Evolutionary conservation across 2,329 filamentous ascomycete species (phyloP).

Genomic region (Berkeleyomyces rouxiae): DNA sequence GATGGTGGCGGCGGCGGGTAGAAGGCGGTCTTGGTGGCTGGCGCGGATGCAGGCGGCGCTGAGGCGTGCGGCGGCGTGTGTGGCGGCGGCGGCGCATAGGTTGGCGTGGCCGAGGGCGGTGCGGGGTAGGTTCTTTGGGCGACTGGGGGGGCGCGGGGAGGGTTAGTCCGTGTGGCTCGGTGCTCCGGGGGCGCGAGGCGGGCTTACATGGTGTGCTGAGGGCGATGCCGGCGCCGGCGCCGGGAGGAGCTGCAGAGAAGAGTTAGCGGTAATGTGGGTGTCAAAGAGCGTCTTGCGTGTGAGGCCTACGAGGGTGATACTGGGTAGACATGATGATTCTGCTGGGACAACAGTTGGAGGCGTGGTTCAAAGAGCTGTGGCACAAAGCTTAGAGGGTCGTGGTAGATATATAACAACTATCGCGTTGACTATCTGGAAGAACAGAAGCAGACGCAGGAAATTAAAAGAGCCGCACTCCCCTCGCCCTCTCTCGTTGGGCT

Average conservation of each 20-base stretch:
- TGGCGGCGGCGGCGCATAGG: conserved; percentile 13
- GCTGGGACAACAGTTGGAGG: neutral
- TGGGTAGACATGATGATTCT: conserved; percentile 4
- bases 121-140: conserved; percentile 15
- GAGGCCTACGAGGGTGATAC: conserved; percentile 31
- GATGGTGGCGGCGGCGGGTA: conserved; percentile 27
- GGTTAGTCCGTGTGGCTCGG: neutral
- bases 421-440: neutral
- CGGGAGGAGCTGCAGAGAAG: conserved; percentile 25
- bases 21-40: conserved; percentile 29
- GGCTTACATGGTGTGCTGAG: conserved; percentile 6
- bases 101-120: conserved; percentile 6
- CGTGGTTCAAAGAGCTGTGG: too few relatives aligned
- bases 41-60: conserved; percentile 25
- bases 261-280: conserved; percentile 15
- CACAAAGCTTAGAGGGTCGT: too few relatives aligned
- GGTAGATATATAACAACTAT: neutral
- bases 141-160: conserved; percentile 5
- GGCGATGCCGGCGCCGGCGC: conserved; percentile 16
- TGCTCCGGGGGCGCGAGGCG: neutral
- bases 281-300: neutral
- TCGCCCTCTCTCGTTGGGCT: neutral
- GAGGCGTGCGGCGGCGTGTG: conserved; percentile 15
- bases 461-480: neutral
- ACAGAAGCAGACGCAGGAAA: neutral